These are phyloP conservation scores for Cryptosporidium andersoni DNA, from an alignment of 169 alveolate species.

Conservation along the genomic window DNA sequence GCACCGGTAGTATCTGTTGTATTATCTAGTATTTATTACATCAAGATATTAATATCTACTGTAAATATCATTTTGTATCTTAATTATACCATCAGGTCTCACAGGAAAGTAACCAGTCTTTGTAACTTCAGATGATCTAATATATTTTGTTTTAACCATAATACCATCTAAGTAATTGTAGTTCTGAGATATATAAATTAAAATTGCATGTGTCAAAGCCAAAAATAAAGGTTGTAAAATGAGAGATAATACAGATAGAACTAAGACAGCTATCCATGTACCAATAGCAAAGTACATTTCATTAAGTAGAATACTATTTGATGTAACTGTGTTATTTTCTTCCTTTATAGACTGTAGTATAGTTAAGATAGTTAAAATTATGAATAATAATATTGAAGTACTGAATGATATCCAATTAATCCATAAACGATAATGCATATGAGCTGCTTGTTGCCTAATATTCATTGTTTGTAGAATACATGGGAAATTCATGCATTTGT, in stretches of 20 bases:
- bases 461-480: constrained; percentile 19
- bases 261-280: constrained; percentile 64
- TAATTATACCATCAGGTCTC: constrained; percentile 34
- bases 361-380: constrained; percentile 35
- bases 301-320: constrained; percentile 45
- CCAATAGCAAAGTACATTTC: constrained; percentile 56
- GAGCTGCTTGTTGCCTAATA: constrained; percentile 60
- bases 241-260: constrained; percentile 21
- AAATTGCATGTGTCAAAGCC: constrained; percentile 5
- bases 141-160: constrained; percentile 26
- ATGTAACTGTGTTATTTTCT: constrained; percentile 29
- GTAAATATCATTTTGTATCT: neutral
- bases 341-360: constrained; percentile 50
- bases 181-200: constrained; percentile 3
- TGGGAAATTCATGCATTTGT: constrained; percentile 16
- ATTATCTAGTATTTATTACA: neutral
- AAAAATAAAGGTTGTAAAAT: constrained; percentile 39
- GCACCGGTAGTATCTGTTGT: too few species aligned
- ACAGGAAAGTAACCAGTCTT: constrained; percentile 51
- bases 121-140: neutral
- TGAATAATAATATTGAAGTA: constrained; percentile 12
- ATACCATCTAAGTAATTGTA: constrained; percentile 27
- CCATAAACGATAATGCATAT: constrained; percentile 40
- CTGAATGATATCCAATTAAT: constrained; percentile 56
- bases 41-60: neutral